phyloP scores from a whole-genome alignment of 768 basidiomycete species.

The Boletus reticuloceps region DNA sequence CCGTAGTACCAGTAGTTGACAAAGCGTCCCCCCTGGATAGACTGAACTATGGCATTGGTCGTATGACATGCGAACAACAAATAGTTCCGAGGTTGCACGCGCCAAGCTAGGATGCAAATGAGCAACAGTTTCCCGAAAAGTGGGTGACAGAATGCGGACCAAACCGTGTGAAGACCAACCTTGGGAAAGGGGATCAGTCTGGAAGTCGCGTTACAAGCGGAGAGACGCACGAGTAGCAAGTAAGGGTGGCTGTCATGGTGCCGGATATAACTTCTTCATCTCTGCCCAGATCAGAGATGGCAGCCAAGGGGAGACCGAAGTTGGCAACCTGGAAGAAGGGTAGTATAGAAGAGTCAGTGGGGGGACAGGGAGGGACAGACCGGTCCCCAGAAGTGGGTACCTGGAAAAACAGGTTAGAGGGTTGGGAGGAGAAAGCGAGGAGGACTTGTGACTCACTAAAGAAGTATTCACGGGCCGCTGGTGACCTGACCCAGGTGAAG shows the following conservation, averaged over 20 bases:
- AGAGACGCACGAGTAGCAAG: slow-evolving; percentile 83
- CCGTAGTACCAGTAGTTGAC: slow-evolving; percentile 89
- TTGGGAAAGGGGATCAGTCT: slow-evolving; percentile 20
- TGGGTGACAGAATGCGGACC: slow-evolving; percentile 41
- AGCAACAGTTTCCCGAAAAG: background rate
- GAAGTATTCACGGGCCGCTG: slow-evolving; percentile 91
- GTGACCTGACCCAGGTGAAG: slow-evolving; percentile 86
- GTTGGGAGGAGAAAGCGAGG: background rate
- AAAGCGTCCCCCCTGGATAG: slow-evolving; percentile 81
- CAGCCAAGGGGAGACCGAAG: slow-evolving; percentile 96
- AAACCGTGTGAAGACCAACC: slow-evolving; percentile 92
- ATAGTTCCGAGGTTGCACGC: slow-evolving; percentile 94
- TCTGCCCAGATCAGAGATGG: slow-evolving; percentile 84
- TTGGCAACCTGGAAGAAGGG: slow-evolving; percentile 75
- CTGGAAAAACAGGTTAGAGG: slow-evolving; percentile 40
- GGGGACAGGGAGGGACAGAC: slow-evolving; percentile 47
- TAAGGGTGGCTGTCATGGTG: slow-evolving; percentile 90
- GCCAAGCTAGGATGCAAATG: slow-evolving; percentile 65
- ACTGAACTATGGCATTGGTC: slow-evolving; percentile 87
- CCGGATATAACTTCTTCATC: slow-evolving; percentile 98
- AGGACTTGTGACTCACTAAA: slow-evolving; percentile 65
- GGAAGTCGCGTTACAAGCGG: slow-evolving; percentile 4
- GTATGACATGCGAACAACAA: slow-evolving; percentile 91
- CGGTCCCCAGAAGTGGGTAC: slow-evolving; percentile 98
- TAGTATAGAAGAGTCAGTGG: slow-evolving; percentile 2